A percentile compares a stretch with the other conserved stretches of the same genome.
phyloP scores from a whole-genome alignment of 148 eudicot genomes.

The Rhododendron molle region DNA sequence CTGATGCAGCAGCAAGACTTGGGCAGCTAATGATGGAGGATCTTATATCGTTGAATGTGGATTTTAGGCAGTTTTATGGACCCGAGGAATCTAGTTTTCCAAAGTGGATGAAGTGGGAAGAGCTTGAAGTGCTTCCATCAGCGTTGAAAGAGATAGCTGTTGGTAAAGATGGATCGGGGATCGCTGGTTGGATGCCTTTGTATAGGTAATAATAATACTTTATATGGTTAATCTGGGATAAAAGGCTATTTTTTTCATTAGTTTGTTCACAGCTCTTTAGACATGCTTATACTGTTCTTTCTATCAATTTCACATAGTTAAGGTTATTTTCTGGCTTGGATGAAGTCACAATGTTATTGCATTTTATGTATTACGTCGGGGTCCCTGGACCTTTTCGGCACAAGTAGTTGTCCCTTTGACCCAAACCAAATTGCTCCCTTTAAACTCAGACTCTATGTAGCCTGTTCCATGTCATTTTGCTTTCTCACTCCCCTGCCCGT shows the following conservation, averaged over 20 bases:
- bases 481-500: not conserved
- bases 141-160: conserved; percentile 45
- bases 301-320: not conserved
- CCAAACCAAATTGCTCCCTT: not conserved
- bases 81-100: conserved; percentile 44
- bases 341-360: not conserved
- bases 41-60: conserved; percentile 70
- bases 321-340: not conserved
- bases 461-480: not conserved
- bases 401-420: not conserved
- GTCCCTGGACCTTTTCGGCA: not conserved
- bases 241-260: not conserved
- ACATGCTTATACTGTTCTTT: conserved; percentile 6
- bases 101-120: conserved; percentile 74
- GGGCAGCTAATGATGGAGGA: conserved; percentile 90
- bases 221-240: not conserved
- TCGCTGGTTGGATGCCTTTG: conserved; percentile 71
- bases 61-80: conserved; percentile 74
- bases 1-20: conserved; percentile 69
- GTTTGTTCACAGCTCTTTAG: conserved; percentile 5
- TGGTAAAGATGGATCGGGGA: conserved; percentile 56
- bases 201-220: conserved; percentile 52
- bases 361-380: not conserved
- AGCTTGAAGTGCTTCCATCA: conserved; percentile 57
- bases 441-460: not conserved